A percentile compares a stretch with the other conserved stretches of the same genome.
phyloP scores from a whole-genome alignment of 1,284 basidiomycete genomes.

The Ceratobasidium papillatum region DNA sequence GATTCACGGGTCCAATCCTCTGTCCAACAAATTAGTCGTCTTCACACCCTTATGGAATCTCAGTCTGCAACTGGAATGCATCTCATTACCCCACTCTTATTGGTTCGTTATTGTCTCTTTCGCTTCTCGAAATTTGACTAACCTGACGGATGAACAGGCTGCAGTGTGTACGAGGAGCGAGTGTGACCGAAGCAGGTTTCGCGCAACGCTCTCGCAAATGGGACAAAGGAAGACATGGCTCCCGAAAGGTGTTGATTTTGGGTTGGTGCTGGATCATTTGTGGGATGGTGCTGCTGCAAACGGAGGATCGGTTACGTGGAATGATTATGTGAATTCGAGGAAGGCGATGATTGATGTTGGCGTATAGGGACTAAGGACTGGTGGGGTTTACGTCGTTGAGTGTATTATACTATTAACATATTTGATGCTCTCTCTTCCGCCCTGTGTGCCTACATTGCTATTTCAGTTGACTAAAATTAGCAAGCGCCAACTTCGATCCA shows the following conservation, averaged over 20 bases:
- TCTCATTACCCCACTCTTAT: not conserved
- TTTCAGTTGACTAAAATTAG: too few species aligned
- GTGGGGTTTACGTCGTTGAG: too few species aligned
- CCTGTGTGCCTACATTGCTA: too few species aligned
- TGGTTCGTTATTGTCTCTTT: not conserved
- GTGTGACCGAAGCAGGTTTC: not conserved
- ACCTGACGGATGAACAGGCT: not conserved
- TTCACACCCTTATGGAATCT: not conserved
- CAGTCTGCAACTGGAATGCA: not conserved
- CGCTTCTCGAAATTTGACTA: not conserved
- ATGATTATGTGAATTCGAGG: slow-evolving; percentile 11
- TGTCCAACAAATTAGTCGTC: not conserved
- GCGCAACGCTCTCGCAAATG: not conserved
- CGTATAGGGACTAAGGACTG: slow-evolving; percentile 1
- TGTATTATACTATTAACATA: too few species aligned
- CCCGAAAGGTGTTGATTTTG: not conserved
- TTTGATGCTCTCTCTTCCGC: too few species aligned
- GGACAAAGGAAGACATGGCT: not conserved
- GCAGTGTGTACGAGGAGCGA: slow-evolving; percentile 9
- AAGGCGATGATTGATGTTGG: not conserved
- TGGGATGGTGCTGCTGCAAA: not conserved
- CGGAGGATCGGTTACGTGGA: not conserved
- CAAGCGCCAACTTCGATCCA: too few species aligned
- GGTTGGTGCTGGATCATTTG: not conserved
- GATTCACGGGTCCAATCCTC: slow-evolving; percentile 10